These are phyloP conservation scores for Fusarium secorum DNA, from an alignment of 2,329 filamentous ascomycete genomes.

Conservation along the genomic window DNA sequence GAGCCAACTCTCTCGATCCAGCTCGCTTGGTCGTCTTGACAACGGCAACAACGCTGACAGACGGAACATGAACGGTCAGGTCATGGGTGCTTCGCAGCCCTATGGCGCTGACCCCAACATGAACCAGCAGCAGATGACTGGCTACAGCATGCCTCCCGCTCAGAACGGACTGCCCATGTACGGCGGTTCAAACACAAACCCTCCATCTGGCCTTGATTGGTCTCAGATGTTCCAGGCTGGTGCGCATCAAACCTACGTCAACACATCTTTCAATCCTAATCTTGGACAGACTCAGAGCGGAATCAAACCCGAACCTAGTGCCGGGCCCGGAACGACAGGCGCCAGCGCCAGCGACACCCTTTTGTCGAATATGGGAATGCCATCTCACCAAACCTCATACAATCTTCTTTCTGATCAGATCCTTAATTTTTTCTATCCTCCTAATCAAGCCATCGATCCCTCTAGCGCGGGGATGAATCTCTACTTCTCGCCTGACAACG, in stretches of 20 bases:
- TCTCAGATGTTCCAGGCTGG: slow-evolving; percentile 79
- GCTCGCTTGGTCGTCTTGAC: slow-evolving; percentile 66
- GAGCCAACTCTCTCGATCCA: slow-evolving; percentile 67
- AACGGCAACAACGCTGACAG: slow-evolving; percentile 65
- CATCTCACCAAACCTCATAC: slow-evolving; percentile 59
- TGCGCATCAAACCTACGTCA: slow-evolving; percentile 71
- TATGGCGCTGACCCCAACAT: slow-evolving; percentile 69
- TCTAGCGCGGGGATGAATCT: slow-evolving; percentile 65
- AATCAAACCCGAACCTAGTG: slow-evolving; percentile 72
- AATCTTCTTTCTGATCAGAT: slow-evolving; percentile 64
- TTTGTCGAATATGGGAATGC: slow-evolving; percentile 59
- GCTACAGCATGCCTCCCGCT: slow-evolving; percentile 68
- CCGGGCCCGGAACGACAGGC: slow-evolving; percentile 58
- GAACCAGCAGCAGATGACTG: slow-evolving; percentile 69
- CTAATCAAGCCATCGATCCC: slow-evolving; percentile 56
- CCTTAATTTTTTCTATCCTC: slow-evolving; percentile 64
- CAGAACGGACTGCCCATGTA: slow-evolving; percentile 73
- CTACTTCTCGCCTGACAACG: slow-evolving; percentile 72
- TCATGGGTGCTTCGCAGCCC: slow-evolving; percentile 60
- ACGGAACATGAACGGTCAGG: slow-evolving; percentile 61
- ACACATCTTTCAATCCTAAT: slow-evolving; percentile 69
- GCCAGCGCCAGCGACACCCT: slow-evolving; percentile 56
- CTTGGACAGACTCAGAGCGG: slow-evolving; percentile 73
- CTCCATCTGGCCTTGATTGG: slow-evolving; percentile 75
- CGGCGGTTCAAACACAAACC: slow-evolving; percentile 65